Base-by-base conservation (phyloP, 768 basidiomycete genomes). In the Termitomyces sp. region DNA sequence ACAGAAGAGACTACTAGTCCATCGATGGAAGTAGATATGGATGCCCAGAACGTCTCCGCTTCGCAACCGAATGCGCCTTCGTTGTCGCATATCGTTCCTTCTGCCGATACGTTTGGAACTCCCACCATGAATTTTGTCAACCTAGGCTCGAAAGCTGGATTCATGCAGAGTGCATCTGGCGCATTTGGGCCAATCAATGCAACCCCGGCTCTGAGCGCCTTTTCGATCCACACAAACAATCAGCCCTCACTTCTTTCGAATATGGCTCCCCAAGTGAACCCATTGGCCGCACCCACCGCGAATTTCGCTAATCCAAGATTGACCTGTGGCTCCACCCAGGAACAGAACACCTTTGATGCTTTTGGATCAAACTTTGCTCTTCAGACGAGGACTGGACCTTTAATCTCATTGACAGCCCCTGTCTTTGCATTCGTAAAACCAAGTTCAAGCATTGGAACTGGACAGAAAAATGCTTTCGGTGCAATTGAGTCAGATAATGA, bases 21-120 rank as follows among this genome's bases (percentile, higher is more conserved):
- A 42, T 36, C 56, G 29, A 34, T 54, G 14, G 53, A 48, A 14
- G 36, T 56, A 14, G 55, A 57, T 46, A 57, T 57, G 46, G 46
- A 57, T 20, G 20, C 5, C n/a, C 45, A 48, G 20, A 36, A 57
- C 6, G 29, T 32, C 17, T 20, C 17, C 7, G 8, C 34, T 51
- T 8, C n/a, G 9, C 34, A 36, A 51, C 32, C 11, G 9, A n/a
- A n/a, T 6, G 11, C 36, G 20, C 14, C 56, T 48, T 57, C 36
- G 34, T 36, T 56, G 32, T 56, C 55, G 31, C 55, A 10, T 46
- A 34, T 46, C 8, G 32, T 17, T n/a, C 43, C 43, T n/a, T 31
- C 12, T 5, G 15, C 38, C 38, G 7, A 40, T n/a, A 25, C 25
- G n/a, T 36, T 14, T 42, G 40, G 38, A 6, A 5, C 52, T 29